Evolutionary conservation across 2,329 filamentous ascomycete genomes (phyloP).

Genomic region (Trichoderma sp.): DNA sequence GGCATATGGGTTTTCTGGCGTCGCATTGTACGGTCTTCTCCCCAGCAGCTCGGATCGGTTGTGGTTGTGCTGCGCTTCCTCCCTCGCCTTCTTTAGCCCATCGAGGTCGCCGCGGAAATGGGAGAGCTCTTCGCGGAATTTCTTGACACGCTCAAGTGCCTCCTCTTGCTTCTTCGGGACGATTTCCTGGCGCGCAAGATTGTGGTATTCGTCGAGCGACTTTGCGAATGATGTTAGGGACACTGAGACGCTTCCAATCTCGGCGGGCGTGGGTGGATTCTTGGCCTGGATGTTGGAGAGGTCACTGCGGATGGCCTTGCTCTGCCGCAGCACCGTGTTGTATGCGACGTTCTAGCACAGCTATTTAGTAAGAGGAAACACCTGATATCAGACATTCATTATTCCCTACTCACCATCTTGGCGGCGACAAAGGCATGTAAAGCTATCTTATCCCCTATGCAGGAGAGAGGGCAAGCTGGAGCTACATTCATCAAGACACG

Average conservation of each 20-base stretch:
- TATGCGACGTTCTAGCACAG: constrained; percentile 71
- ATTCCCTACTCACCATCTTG: constrained; percentile 9
- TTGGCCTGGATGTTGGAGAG: constrained; percentile 69
- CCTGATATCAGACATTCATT: too few relatives aligned
- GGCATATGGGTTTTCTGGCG: constrained; percentile 91
- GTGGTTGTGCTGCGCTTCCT: constrained; percentile 66
- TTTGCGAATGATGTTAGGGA: constrained; percentile 80
- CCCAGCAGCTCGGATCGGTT: constrained; percentile 84
- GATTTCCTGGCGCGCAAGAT: constrained; percentile 82
- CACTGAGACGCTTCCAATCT: constrained; percentile 71
- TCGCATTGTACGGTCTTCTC: constrained; percentile 74
- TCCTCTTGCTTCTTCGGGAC: constrained; percentile 91
- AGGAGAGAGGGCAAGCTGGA: constrained; percentile 1
- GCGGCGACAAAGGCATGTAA: not conserved
- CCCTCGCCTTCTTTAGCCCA: constrained; percentile 71
- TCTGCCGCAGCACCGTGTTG: constrained; percentile 84
- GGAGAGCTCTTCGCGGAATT: constrained; percentile 78
- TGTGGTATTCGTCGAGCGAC: constrained; percentile 89
- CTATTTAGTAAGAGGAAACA: not conserved
- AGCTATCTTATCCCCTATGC: not conserved
- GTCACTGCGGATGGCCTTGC: constrained; percentile 75
- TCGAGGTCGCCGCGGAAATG: constrained; percentile 81
- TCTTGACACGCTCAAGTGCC: constrained; percentile 79
- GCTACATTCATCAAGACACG: constrained; percentile 12
- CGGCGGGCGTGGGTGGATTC: constrained; percentile 58